Evolutionary conservation across 305 asterid genomes (phyloP), one percentile per base, ranked within the genome.

Genomic region (Vinca major): DNA sequence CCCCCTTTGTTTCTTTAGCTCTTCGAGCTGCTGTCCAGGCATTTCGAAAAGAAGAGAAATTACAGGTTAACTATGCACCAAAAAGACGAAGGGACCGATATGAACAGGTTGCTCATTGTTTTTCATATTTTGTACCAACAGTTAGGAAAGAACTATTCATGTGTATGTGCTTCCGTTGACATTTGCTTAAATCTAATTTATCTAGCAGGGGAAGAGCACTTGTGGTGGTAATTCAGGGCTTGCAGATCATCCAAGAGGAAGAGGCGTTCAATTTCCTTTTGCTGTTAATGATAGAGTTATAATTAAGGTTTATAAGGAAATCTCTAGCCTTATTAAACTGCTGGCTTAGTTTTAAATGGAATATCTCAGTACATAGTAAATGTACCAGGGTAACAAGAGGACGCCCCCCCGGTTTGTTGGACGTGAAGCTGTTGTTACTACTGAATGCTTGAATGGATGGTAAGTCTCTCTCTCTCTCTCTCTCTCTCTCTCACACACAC

Each of bases 391-490:
- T 53, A 93, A 93, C 87, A 93, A 93, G 89, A 80, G 99, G 84
- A 90, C 99, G 58, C 99, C 97, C 65, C 89, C 65, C 51, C 96
- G 92, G 73, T 93, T 93, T 78, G 95, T 90, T 54, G 97, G 97
- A 63, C 89, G 97, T 53, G 97, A 89, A 80, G 99, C 99, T 64
- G 80, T 90, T 71, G 97, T 93, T 37, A 91, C 96, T 66, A 82
- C 89, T 48, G 95, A 90, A 73, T 93, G 99, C 85, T 82, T 89
- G 86, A 93, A 90, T 79, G 99, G 99, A 80, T 93, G 97, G 99
- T 90, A 81, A 77, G 64, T 60, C 49, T 61, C 70, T 43, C 76
- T n/a, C n/a, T n/a, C n/a, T n/a, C n/a, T n/a, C n/a, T 60, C 62
- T 64, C 70, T 50, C 75, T 70, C 67, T 33, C 17, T n/a, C 37